Evolutionary conservation across 2,329 filamentous ascomycete species (phyloP), one percentile per base, ranked within the genome.

Genomic region (Sporothrix protearum): DNA sequence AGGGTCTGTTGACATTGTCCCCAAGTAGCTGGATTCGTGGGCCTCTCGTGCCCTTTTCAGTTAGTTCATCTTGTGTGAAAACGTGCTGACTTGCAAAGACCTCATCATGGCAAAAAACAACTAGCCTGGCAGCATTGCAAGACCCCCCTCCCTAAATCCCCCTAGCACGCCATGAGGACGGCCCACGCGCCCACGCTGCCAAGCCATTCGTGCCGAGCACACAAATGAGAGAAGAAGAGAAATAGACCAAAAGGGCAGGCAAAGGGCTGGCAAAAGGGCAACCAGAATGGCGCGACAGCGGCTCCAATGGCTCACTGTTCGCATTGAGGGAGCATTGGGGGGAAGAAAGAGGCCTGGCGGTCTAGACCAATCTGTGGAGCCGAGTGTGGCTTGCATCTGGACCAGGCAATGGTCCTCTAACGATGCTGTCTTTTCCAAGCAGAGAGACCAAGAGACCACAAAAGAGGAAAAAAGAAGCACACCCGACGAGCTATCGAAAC

Each of bases 301-400:
- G 22, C 51, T 5, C 22, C 19, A 30, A 30, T 9, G 53, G 55
- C 55, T 10, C 55, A 33, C 8, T 22, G 16, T 19, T 59, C 3
- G 53, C 16, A 9, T 36, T 39, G 1, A 12, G 59, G 59, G 12
- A 28, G 12, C 30, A 28, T 45, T 45, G n/a, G 12, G 59, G 28
- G 36, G n/a, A 64, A 45, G 49, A 53, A 53, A 45, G 33, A 7
- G 39, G n/a, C n/a, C 3, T 2, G 36, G n/a, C 14, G 59, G 57
- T 63, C 57, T 63, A 63, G 57, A 63, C 57, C 57, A 36, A 25
- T 63, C 57, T 42, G 36, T 39, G 33, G 57, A 25, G 57, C 33
- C 33, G 57, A 25, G 10, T 63, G 57, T 63, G 57, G 57, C 57
- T 61, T 61, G 57, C 57, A 36, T 61, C 57, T 22, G 33, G 57